A percentile compares a stretch with the other conserved stretches of the same genome.
These are phyloP conservation scores for Tetrastigma voinierianum DNA, from an alignment of 164 flowering plant genomes.

Conservation along the genomic window DNA sequence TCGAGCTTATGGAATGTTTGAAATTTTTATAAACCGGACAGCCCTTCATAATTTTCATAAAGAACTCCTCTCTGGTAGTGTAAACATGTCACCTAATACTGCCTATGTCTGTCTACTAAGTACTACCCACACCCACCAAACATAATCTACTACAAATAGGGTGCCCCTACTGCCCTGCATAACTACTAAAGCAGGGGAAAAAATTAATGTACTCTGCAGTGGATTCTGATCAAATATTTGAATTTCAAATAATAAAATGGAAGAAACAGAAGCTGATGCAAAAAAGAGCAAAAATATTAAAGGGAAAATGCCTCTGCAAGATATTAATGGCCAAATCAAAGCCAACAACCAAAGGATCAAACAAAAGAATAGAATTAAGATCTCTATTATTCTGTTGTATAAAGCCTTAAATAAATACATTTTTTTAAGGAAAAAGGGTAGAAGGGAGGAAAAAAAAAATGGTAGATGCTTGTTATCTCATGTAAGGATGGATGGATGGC, in stretches of 20 bases:
- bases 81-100: no score
- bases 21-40: no score
- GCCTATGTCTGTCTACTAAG: no score
- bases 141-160: no score
- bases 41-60: no score
- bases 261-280: not conserved
- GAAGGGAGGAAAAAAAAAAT: not conserved
- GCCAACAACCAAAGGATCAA: not conserved
- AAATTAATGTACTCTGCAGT: no score
- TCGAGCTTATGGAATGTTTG: no score
- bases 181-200: no score
- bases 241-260: not conserved
- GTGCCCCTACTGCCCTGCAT: no score
- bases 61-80: no score
- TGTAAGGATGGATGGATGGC: slow-evolving; percentile 16
- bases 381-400: slow-evolving; percentile 20
- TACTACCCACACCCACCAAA: no score
- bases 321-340: not conserved
- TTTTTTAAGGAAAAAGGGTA: not conserved
- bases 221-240: not conserved
- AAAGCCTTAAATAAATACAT: slow-evolving; percentile 29
- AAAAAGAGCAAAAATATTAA: not conserved
- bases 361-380: slow-evolving; percentile 16
- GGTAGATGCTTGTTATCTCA: slow-evolving; percentile 6
- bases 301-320: not conserved